Evolutionary conservation across 2,329 filamentous ascomycete genomes (phyloP), one percentile per base, ranked within the genome.

Genomic region (Pyrenochaeta sp.): DNA sequence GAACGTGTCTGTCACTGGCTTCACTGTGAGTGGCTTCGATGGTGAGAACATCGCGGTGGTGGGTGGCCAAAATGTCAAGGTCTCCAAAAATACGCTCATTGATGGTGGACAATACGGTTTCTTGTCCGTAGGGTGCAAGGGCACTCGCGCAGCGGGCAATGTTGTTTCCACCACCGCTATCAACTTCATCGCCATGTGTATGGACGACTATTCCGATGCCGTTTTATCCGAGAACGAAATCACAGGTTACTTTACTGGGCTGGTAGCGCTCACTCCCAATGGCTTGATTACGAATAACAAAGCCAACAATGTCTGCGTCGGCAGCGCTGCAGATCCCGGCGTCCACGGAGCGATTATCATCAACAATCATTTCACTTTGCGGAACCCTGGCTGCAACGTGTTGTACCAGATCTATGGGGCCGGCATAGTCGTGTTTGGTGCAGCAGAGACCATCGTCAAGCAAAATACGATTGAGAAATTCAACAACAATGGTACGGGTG

Each of bases 161-260:
- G 43, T 41, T 1, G 56, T 78, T 27, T 60, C 61, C 0, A 56
- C 68, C 0, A 39, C 65, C 32, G 30, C 15, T 20, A 62, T 66
- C 40, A 75, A 76, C 37, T 75, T 54, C 7, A 67, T 77, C 21
- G 77, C 75, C 56, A 74, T 74, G 65, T 78, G 1, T 74, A 77
- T 31, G 15, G 37, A 49, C 27, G 46, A 49, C 46, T 43, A 49
- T 12, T 18, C 36, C 1, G 21, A 41, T 18, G 46, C 46, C 36
- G 14, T 42, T 7, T 23, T 49, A n/a, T 29, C 37, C 14, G 15
- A 43, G 7, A 49, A 49, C 27, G 23, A 42, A 7, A 23, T 49
- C 15, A 32, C 35, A 10, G 37, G 37, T n/a, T 43, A 49, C 37
- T 49, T 49, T 27, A 43, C 37, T 4, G 46, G n/a, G 11, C 46